Evolutionary conservation across 352 stramenopile genomes (phyloP).

Genomic region (Globisporangium splendens): DNA sequence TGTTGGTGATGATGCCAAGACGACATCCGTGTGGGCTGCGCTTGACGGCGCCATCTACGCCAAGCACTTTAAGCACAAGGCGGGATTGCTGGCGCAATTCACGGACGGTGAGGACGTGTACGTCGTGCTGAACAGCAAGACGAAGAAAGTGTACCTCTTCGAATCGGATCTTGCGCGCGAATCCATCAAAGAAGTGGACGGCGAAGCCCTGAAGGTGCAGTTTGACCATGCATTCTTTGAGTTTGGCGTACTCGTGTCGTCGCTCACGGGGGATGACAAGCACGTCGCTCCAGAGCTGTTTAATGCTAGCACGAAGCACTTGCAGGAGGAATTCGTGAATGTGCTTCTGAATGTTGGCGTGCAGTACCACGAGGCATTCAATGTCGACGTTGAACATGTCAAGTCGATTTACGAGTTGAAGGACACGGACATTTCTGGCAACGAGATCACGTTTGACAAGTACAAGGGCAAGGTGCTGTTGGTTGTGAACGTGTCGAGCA

Average conservation of each 20-base stretch:
- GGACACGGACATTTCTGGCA: too few species aligned
- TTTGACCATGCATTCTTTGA: constrained; percentile 3
- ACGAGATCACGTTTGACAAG: too few species aligned
- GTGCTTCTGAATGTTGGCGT: constrained; percentile 3
- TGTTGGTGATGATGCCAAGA: too few species aligned
- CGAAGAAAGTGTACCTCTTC: constrained; percentile 3
- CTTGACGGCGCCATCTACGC: constrained; percentile 5
- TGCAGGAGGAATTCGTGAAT: constrained; percentile 4
- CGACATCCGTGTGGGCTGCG: constrained; percentile 6
- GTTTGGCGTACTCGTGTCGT: constrained; percentile 2
- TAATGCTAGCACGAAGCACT: background rate
- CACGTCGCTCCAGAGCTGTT: background rate
- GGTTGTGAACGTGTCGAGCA: too few species aligned
- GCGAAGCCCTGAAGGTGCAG: background rate
- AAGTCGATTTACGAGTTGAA: too few species aligned
- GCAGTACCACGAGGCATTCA: background rate
- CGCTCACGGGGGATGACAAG: background rate
- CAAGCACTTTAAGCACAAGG: constrained; percentile 2
- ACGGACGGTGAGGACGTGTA: constrained; percentile 5
- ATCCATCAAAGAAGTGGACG: background rate
- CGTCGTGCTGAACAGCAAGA: constrained; percentile 8
- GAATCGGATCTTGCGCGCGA: constrained; percentile 4
- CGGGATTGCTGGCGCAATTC: background rate
- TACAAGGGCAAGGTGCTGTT: too few species aligned
- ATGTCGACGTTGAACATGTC: too few species aligned